These are phyloP conservation scores for Grosmannia huntii DNA, from an alignment of 2,329 filamentous ascomycete genomes.

Conservation along the genomic window DNA sequence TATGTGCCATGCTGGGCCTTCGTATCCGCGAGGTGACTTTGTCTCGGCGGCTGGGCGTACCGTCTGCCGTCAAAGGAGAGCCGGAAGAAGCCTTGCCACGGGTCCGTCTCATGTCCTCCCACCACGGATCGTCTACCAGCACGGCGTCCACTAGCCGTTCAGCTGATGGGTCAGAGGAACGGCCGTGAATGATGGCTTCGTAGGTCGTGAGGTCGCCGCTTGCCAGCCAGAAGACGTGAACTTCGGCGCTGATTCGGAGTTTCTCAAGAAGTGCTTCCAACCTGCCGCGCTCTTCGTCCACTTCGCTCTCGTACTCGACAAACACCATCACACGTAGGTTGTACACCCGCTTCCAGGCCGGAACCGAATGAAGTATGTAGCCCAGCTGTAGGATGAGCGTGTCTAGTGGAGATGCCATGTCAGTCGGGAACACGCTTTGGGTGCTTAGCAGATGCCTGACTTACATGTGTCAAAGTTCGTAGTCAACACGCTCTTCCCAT, in stretches of 20 bases:
- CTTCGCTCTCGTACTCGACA: constrained; percentile 77
- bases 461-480: constrained; percentile 86
- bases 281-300: constrained; percentile 62
- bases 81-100: constrained; percentile 20
- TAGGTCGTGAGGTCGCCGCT: constrained; percentile 61
- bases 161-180: constrained; percentile 38
- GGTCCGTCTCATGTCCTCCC: constrained; percentile 56
- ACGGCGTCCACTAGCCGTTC: constrained; percentile 51
- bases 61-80: neutral
- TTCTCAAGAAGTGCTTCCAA: constrained; percentile 67
- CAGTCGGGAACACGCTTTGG: no score
- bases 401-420: constrained; percentile 24
- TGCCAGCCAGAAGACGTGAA: constrained; percentile 72
- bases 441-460: constrained; percentile 17
- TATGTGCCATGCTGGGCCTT: constrained; percentile 40
- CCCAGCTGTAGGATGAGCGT: constrained; percentile 77
- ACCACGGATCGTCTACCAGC: constrained; percentile 66
- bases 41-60: neutral
- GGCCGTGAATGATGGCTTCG: constrained; percentile 65
- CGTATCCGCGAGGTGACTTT: constrained; percentile 11
- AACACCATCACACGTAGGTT: constrained; percentile 69
- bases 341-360: constrained; percentile 65
- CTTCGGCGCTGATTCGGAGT: constrained; percentile 65
- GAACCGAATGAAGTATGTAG: constrained; percentile 71
- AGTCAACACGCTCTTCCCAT: constrained; percentile 56